Evolutionary conservation across 2,329 filamentous ascomycete species (phyloP), one percentile per base, ranked within the genome.

Genomic region (Microdochium trichocladiopsis): DNA sequence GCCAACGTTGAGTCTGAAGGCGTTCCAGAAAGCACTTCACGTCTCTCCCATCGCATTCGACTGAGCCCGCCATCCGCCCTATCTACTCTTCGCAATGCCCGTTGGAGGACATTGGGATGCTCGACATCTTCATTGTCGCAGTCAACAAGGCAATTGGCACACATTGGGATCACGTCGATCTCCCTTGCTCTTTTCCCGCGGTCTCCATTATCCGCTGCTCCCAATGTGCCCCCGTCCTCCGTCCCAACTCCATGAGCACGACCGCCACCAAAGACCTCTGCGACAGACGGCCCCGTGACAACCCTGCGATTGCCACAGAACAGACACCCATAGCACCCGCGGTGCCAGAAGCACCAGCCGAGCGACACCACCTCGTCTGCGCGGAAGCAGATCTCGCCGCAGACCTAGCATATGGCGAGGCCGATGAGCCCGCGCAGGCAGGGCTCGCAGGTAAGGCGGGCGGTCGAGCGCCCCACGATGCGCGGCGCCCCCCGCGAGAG

Each of bases 321-420:
- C 55, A 83, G 60, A 60, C 78, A 83, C 16, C 79, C 78, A 61
- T 80, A 83, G 61, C 78, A 83, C 1, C 64, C 69, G 37, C 70
- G 68, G 59, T 83, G 79, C 80, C 78, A 83, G 60, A 83, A 83
- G 58, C 77, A 81, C 79, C 75, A 82, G 0, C 78, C 78, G n/a
- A 82, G 68, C 56, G 77, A 81, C 41, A 82, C 75, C 55, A 76
- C 77, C 53, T 82, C 78, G 23, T 78, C 73, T 0, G 70, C 76
- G 24, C 78, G 74, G 33, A 72, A 71, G 12, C 83, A 71, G 45
- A 79, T 63, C 61, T 81, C 77, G 21, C 79, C 77, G 56, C 80
- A 83, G 24, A 76, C 77, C 80, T 69, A 82, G 63, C 75, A 82
- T 50, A 82, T 75, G 54, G 78, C 76, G 48, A 82, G 69, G 60